phyloP scores from a whole-genome alignment of 352 stramenopile genomes.

The Globisporangium viniferum region DNA sequence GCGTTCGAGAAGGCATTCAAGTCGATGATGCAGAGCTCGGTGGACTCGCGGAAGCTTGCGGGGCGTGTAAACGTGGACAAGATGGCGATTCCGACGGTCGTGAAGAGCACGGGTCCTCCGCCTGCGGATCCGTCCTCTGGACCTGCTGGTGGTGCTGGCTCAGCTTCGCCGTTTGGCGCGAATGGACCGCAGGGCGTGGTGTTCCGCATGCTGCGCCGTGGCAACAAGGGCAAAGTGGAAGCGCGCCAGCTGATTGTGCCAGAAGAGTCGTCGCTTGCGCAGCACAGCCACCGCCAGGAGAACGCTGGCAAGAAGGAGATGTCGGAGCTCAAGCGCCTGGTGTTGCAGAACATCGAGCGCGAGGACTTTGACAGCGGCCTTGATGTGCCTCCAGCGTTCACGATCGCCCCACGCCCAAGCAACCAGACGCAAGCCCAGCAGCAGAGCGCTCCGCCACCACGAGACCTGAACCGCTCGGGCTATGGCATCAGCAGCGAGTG shows the following conservation, averaged over 20 bases:
- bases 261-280: slow-evolving; percentile 90
- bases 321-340: slow-evolving; percentile 84
- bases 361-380: slow-evolving; percentile 57
- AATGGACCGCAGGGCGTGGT: slow-evolving; percentile 53
- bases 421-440: slow-evolving; percentile 8
- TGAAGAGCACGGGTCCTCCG: slow-evolving; percentile 45
- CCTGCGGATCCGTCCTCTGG: slow-evolving; percentile 11
- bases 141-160: background rate
- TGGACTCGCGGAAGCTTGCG: slow-evolving; percentile 57
- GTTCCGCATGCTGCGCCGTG: slow-evolving; percentile 95
- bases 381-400: slow-evolving; percentile 11
- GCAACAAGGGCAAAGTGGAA: slow-evolving; percentile 97
- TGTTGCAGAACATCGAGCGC: slow-evolving; percentile 84
- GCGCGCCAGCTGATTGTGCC: slow-evolving; percentile 92
- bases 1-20: slow-evolving; percentile 88
- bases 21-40: slow-evolving; percentile 73
- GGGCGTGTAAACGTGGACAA: slow-evolving; percentile 83
- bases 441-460: slow-evolving; percentile 20
- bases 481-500: slow-evolving; percentile 70
- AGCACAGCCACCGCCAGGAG: slow-evolving; percentile 86
- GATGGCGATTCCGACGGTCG: slow-evolving; percentile 82
- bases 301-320: slow-evolving; percentile 83
- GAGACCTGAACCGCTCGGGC: slow-evolving; percentile 35
- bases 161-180: slow-evolving; percentile 20
- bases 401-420: slow-evolving; percentile 12